A percentile compares a stretch with the other conserved stretches of the same genome.
These are phyloP conservation scores for Candida parachauliodes DNA, from an alignment of 805 yeast genomes.

Conservation along the genomic window DNA sequence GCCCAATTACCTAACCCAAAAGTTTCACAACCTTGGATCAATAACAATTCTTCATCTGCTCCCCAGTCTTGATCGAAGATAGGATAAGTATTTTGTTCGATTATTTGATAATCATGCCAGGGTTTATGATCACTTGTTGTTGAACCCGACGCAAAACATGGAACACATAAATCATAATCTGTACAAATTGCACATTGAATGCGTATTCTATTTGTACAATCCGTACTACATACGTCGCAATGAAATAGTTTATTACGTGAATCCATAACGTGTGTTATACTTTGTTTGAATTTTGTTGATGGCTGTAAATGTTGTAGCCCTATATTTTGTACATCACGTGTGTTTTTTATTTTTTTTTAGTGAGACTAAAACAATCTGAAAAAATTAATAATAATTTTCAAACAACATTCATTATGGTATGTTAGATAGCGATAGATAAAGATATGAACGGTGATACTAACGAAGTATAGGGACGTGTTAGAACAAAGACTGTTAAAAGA, in stretches of 20 bases:
- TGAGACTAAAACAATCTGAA: not conserved
- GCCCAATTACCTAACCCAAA: slow-evolving; percentile 97
- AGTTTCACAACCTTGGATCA: slow-evolving; percentile 89
- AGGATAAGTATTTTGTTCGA: slow-evolving; percentile 94
- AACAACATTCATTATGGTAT: no score
- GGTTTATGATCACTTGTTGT: slow-evolving; percentile 86
- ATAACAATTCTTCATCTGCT: slow-evolving; percentile 90
- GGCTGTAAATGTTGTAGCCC: slow-evolving; percentile 1
- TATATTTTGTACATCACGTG: slow-evolving; percentile 2
- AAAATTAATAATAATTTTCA: no score
- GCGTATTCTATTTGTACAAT: slow-evolving; percentile 88
- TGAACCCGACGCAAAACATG: slow-evolving; percentile 87
- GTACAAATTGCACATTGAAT: slow-evolving; percentile 88
- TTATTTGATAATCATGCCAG: slow-evolving; percentile 85
- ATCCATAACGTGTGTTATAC: slow-evolving; percentile 25
- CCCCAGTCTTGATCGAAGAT: slow-evolving; percentile 93
- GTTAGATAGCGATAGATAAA: not conserved
- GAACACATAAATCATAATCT: slow-evolving; percentile 96
- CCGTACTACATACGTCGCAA: slow-evolving; percentile 96
- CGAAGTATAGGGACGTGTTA: slow-evolving; percentile 91
- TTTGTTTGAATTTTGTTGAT: slow-evolving; percentile 4
- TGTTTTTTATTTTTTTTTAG: not conserved
- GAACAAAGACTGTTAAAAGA: slow-evolving; percentile 99
- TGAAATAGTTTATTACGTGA: slow-evolving; percentile 51
- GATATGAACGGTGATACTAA: slow-evolving; percentile 18